phyloP scores from a whole-genome alignment of 208 protist species.

The Leishmania gerbilli region DNA sequence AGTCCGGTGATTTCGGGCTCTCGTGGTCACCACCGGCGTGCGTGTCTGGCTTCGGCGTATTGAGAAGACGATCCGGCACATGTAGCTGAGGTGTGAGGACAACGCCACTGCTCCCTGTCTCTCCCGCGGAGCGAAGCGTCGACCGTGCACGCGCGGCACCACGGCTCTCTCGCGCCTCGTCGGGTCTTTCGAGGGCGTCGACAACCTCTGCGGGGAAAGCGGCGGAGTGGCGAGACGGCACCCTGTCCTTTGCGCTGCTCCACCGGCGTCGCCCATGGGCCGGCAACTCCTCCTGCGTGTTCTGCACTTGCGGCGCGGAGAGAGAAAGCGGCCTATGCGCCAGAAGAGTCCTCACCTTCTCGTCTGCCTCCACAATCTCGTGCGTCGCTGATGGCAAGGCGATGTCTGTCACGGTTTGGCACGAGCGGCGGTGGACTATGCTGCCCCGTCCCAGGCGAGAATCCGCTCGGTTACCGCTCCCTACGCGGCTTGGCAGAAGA shows the following conservation, averaged over 20 bases:
- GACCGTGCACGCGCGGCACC: neutral
- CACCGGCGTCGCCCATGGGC: neutral
- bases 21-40: too few species aligned
- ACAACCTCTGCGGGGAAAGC: neutral
- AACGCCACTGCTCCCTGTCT: neutral
- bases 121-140: neutral
- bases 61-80: neutral
- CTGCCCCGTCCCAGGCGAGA: neutral
- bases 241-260: slow-evolving; percentile 1
- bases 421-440: slow-evolving; percentile 28
- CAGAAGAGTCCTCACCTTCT: neutral
- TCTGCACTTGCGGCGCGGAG: neutral
- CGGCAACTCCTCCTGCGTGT: neutral
- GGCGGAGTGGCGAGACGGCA: neutral
- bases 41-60: neutral
- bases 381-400: slow-evolving; percentile 21
- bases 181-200: neutral
- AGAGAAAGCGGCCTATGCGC: neutral
- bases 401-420: slow-evolving; percentile 21
- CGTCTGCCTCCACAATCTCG: slow-evolving; percentile 31
- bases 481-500: slow-evolving; percentile 13
- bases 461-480: slow-evolving; percentile 5
- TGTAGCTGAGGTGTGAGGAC: neutral
- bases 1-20: neutral
- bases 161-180: neutral